Evolutionary conservation across 2,329 filamentous ascomycete species (phyloP).

Genomic region (Xylariales sp.): DNA sequence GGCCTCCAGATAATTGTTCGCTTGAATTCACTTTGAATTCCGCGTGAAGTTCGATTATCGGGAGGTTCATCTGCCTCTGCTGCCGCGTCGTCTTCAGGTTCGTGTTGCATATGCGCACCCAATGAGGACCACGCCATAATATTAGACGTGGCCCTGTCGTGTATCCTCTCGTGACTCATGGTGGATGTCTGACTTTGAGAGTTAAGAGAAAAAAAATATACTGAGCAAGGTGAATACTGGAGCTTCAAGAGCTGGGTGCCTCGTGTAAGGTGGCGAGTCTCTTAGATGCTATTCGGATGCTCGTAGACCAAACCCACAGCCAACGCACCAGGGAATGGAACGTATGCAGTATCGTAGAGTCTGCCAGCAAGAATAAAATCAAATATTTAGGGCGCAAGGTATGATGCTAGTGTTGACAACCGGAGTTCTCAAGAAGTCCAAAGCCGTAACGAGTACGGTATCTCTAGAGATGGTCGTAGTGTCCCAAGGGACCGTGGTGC

Average conservation of each 20-base stretch:
- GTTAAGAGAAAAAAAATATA: background rate
- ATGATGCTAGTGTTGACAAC: background rate
- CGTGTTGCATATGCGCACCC: constrained; percentile 35
- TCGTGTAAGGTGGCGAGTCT: background rate
- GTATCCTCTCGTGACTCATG: constrained; percentile 32
- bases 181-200: too few relatives aligned
- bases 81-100: constrained; percentile 55
- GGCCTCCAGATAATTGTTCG: constrained; percentile 43
- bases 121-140: constrained; percentile 42
- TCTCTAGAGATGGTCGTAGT: constrained; percentile 21
- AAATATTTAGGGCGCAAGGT: background rate
- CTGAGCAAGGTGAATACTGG: background rate
- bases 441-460: constrained; percentile 18
- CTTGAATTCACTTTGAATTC: constrained; percentile 34
- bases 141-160: constrained; percentile 33
- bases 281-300: background rate
- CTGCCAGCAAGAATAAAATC: background rate
- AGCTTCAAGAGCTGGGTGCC: background rate
- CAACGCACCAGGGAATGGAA: too few relatives aligned
- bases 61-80: constrained; percentile 87
- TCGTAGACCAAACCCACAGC: too few relatives aligned
- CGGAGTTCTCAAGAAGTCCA: constrained; percentile 9
- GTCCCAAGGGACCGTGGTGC: constrained; percentile 37
- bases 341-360: too few relatives aligned
- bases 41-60: constrained; percentile 44